phyloP scores from a whole-genome alignment of 2,329 filamentous ascomycete genomes.

The Colletotrichum somersetense region DNA sequence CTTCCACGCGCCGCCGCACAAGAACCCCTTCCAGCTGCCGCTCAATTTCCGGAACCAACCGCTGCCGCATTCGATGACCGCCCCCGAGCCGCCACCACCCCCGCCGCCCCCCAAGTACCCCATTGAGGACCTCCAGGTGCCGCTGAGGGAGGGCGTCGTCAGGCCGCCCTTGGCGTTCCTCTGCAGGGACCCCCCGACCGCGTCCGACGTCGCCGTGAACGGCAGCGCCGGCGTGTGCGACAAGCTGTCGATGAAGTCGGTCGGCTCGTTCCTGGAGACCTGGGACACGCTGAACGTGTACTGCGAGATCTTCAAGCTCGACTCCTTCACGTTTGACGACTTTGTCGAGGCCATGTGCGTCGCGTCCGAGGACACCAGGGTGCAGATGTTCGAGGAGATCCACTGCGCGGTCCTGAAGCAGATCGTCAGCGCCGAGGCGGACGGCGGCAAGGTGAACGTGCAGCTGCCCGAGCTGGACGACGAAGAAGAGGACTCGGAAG shows the following conservation, averaged over 20 bases:
- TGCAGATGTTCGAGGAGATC: conserved; percentile 89
- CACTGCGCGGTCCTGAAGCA: conserved; percentile 93
- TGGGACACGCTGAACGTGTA: conserved; percentile 99
- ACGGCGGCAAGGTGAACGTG: conserved; percentile 84
- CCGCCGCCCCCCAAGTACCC: conserved; percentile 91
- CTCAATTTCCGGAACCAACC: conserved; percentile 58
- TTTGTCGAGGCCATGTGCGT: conserved; percentile 90
- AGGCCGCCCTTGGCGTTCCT: conserved; percentile 85
- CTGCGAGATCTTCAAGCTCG: conserved; percentile 91
- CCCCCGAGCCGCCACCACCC: conserved; percentile 69
- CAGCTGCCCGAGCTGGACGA: conserved; percentile 80
- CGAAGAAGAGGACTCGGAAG: conserved; percentile 76
- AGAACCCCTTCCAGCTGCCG: conserved; percentile 62
- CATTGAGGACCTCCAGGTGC: conserved; percentile 91
- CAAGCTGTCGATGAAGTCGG: conserved; percentile 83
- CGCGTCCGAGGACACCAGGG: conserved; percentile 78
- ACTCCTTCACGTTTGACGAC: conserved; percentile 98
- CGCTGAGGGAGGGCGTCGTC: conserved; percentile 73
- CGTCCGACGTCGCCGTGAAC: conserved; percentile 50
- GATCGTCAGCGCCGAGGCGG: conserved; percentile 79
- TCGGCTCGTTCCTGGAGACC: conserved; percentile 88
- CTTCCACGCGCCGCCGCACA: conserved; percentile 57
- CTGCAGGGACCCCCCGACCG: conserved; percentile 72
- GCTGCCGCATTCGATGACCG: conserved; percentile 52
- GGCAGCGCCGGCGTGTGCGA: conserved; percentile 60